A percentile compares a stretch with the other conserved stretches of the same genome.
These are phyloP conservation scores for Chimonanthus salicifolius DNA, from an alignment of 164 flowering plant species.

Conservation along the genomic window DNA sequence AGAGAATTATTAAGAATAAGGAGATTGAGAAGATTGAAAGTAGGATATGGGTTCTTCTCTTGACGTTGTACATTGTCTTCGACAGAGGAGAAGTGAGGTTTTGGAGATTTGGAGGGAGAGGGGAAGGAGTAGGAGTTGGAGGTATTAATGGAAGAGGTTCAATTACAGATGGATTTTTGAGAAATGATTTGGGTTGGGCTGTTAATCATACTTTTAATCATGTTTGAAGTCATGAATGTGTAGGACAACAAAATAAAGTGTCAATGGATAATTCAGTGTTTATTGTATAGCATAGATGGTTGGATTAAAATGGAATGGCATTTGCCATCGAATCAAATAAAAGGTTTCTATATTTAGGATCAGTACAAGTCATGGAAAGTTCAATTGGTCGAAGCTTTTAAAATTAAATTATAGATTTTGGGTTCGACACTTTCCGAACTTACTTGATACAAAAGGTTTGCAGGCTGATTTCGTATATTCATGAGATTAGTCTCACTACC, in stretches of 20 bases:
- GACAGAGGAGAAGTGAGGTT: neutral
- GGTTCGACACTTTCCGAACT: too few relatives aligned
- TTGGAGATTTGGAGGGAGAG: neutral
- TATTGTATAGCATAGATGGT: neutral
- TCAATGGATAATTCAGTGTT: too few relatives aligned
- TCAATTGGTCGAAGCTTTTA: too few relatives aligned
- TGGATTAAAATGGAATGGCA: neutral
- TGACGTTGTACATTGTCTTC: conserved; percentile 8
- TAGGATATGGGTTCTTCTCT: conserved; percentile 11
- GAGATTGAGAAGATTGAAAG: conserved; percentile 8
- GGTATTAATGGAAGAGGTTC: neutral
- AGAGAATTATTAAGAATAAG: conserved; percentile 12
- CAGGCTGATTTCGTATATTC: too few relatives aligned
- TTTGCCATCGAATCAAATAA: too few relatives aligned
- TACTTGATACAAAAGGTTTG: too few relatives aligned
- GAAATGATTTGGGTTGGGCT: neutral
- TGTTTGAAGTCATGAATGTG: neutral
- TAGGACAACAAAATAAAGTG: neutral
- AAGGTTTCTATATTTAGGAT: too few relatives aligned
- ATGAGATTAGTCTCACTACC: too few relatives aligned
- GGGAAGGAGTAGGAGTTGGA: neutral
- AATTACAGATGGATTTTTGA: neutral
- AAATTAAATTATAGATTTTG: too few relatives aligned
- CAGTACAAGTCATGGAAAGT: too few relatives aligned
- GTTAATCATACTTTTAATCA: neutral